Evolutionary conservation across 352 stramenopile species (phyloP).

Genomic region (Phytophthora boehmeriae): DNA sequence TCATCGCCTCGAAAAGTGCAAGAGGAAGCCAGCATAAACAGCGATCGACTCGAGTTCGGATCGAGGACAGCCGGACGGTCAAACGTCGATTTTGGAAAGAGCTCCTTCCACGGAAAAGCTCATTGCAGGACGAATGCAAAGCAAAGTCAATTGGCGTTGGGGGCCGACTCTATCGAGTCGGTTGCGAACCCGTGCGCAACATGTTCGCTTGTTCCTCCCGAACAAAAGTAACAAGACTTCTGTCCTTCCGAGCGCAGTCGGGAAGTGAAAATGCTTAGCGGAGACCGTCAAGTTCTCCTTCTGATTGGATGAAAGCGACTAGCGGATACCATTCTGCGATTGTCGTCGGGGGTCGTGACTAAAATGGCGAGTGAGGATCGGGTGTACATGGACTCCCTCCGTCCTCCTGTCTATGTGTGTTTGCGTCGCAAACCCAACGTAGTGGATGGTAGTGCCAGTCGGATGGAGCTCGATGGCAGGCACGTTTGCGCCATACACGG

Average conservation of each 20-base stretch:
- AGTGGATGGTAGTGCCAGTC: conserved; percentile 30
- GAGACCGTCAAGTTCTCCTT: no score
- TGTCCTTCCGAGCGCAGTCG: no score
- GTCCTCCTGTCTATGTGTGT: conserved; percentile 72
- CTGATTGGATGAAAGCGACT: background rate
- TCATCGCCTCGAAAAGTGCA: conserved; percentile 3
- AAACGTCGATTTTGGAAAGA: no score
- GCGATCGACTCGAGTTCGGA: background rate
- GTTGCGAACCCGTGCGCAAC: no score
- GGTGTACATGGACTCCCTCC: conserved; percentile 65
- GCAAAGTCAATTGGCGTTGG: no score
- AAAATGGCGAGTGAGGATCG: conserved; percentile 33
- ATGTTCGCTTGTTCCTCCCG: no score
- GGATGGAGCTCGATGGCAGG: conserved; percentile 60
- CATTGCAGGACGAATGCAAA: no score
- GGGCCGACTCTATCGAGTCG: no score
- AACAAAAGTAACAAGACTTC: no score
- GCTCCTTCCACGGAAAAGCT: no score
- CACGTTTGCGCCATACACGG: conserved; percentile 8
- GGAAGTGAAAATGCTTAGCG: no score
- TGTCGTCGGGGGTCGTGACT: background rate
- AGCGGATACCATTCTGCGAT: background rate
- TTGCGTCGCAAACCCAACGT: conserved; percentile 43
- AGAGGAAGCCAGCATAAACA: conserved; percentile 22
- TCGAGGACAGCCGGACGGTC: background rate